Evolutionary conservation across 1,139 yeast species (phyloP), one percentile per base, ranked within the genome.

Genomic region (Saccharomyces hybrid): DNA sequence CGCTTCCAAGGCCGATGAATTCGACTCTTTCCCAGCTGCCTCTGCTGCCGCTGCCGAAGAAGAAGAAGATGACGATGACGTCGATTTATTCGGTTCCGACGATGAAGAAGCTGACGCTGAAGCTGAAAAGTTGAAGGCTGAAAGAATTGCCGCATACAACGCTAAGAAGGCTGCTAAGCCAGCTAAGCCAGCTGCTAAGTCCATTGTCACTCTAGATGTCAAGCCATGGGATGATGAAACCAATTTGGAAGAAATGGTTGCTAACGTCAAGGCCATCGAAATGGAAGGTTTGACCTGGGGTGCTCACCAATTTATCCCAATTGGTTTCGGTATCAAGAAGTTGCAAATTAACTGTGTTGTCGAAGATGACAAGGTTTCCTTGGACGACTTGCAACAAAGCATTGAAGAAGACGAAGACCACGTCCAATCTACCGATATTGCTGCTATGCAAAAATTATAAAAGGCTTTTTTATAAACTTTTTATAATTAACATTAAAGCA

Each of bases 201-300:
- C 98, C 62, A 80, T 90, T 67, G 96, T 93, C 71, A 93, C 99
- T 70, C 73, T 93, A 71, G 99, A 93, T 70, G 96, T 93, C 69
- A 93, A 93, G 86, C 98, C 97, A 78, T 93, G 99, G 99, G 99
- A 93, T 78, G 98, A 93, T 72, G 98, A 93, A 82, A 93, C 99
- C 66, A 85, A 91, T 75, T 82, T 95, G 75, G 96, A 93, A 58
- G 85, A 84, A 76, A 75, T 93, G 78, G 78, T 88, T 69, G 91
- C 85, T 59, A 82, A 83, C 76, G 97, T 90, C 72, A 90, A 89
- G 83, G 73, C 80, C 65, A 76, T 91, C 69, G 86, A 83, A 74
- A 77, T 78, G 79, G 98, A 91, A 53, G 99, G 99, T 83, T 87
- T 95, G 73, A 78, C 78, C 67, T 93, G 99, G 99, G 99, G 99